Conservation (phyloP, 768 basidiomycete genomes). For the Amanita pallidorosea region DNA sequence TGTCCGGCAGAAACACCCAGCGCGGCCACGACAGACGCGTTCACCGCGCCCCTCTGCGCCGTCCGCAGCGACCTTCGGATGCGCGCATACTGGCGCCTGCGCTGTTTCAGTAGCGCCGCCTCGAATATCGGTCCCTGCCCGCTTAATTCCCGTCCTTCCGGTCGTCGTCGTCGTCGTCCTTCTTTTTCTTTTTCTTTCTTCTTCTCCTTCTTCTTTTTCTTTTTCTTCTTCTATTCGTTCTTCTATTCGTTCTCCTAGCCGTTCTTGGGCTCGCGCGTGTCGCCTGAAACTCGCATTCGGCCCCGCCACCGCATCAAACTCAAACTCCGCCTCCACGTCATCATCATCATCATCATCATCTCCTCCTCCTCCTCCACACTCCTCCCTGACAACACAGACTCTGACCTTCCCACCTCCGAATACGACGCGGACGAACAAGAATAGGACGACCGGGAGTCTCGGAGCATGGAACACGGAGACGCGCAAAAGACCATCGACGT, state of each 20-base stretch:
- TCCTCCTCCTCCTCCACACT: too few species aligned
- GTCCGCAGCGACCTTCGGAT: neutral
- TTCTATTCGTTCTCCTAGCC: too few species aligned
- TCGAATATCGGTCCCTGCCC: neutral
- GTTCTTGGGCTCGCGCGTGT: too few species aligned
- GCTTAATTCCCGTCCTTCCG: too few species aligned
- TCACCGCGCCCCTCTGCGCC: neutral
- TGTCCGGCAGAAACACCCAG: neutral
- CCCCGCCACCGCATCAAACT: too few species aligned
- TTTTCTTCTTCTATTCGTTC: too few species aligned
- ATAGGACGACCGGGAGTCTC: neutral
- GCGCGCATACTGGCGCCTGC: neutral
- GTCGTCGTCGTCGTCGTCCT: too few species aligned
- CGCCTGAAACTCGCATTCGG: neutral
- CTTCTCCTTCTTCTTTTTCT: too few species aligned
- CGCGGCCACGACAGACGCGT: neutral
- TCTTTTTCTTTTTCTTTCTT: too few species aligned
- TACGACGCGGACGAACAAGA: neutral
- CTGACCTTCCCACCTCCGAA: too few species aligned
- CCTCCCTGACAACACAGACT: neutral
- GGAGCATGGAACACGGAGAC: neutral
- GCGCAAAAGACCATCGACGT: neutral
- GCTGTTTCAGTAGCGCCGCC: neutral
- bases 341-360: too few species aligned
- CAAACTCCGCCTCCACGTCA: too few species aligned